Evolutionary conservation across 306 rosid species (phyloP), one percentile per base, ranked within the genome.

Genomic region (Castanopsis chinensis): DNA sequence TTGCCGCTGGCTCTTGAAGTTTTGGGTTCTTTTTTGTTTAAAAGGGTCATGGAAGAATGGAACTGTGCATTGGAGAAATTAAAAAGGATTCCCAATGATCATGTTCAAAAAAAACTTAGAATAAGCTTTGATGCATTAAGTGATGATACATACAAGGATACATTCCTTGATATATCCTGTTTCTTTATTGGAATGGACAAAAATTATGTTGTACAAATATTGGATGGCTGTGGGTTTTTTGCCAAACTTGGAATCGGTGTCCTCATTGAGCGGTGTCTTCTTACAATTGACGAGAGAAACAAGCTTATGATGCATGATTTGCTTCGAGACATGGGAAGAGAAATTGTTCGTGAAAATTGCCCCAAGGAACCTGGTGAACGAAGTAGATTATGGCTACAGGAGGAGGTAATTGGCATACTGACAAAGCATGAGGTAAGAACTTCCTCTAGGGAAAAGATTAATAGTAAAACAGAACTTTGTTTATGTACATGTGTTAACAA

Each of bases 231-330:
- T 37, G 73, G 1, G 1, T 69, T 69, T 27, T 12, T n/a, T 41
- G 0, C 73, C 5, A 0, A 7, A 6, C 2, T 5, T 37, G 25
- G 55, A 17, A 37, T 41, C 3, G 10, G 1, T 17, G 18, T 18
- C 15, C 70, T 79, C 14, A 27, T 5, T 2, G 73, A 32, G 1
- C 49, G 25, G n/a, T 30, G 17, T 60, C 41, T 60, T 28, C 27
- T 27, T n/a, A 14, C 17, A 0, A 28, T 60, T 53, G 2, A 6
- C 0, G 8, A 6, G 52, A 45, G 52, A 43, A 27, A 65, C 53
- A 76, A 27, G 19, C 9, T 76, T 4, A 21, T 52, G 72, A 67
- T 76, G 80, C 80, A 76, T 33, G 64, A 41, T 17, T 11, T 11
- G 30, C 6, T 37, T 2, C 30, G n/a, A 20, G 52, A 69, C 15